phyloP scores from a whole-genome alignment of 225 moss, liverwort and hornwort species.

The Bryum argenteum region DNA sequence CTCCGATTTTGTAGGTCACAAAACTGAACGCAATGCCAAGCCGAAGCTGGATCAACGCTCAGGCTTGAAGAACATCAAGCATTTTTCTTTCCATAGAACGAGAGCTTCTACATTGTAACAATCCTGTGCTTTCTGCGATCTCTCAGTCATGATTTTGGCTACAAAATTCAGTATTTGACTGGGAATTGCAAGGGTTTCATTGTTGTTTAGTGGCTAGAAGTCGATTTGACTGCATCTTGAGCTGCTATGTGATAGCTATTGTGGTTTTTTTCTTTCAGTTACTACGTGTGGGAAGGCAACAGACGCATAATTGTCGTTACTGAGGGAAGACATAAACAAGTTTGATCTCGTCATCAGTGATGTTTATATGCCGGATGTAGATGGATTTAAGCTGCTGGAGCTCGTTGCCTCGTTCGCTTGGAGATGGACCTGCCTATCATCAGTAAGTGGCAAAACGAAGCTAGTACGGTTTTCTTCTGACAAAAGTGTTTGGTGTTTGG shows the following conservation, averaged over 20 bases:
- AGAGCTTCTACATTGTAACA: constrained; percentile 24
- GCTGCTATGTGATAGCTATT: neutral
- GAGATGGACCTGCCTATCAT: constrained; percentile 92
- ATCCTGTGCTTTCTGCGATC: constrained; percentile 2
- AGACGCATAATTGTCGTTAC: constrained; percentile 61
- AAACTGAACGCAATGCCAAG: constrained; percentile 24
- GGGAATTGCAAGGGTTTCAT: constrained; percentile 9
- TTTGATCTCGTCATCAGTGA: constrained; percentile 91
- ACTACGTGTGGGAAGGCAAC: constrained; percentile 72
- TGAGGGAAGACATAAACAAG: constrained; percentile 67
- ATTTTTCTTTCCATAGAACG: neutral
- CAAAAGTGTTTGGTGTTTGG: neutral
- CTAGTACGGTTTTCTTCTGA: neutral
- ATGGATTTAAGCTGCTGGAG: constrained; percentile 89
- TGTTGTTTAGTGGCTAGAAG: neutral
- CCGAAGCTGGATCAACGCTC: constrained; percentile 5
- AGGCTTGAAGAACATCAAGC: neutral
- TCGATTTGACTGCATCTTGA: neutral
- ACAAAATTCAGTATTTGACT: constrained; percentile 6
- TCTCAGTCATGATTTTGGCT: constrained; percentile 2
- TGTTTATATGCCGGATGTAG: constrained; percentile 93
- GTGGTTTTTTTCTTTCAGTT: constrained; percentile 51
- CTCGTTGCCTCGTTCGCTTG: constrained; percentile 78
- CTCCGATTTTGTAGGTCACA: constrained; percentile 13
- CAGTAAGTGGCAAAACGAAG: constrained; percentile 52